A percentile compares a stretch with the other conserved stretches of the same genome.
phyloP scores from a whole-genome alignment of 192 early-diverging fungal species.

The Backusella circina region DNA sequence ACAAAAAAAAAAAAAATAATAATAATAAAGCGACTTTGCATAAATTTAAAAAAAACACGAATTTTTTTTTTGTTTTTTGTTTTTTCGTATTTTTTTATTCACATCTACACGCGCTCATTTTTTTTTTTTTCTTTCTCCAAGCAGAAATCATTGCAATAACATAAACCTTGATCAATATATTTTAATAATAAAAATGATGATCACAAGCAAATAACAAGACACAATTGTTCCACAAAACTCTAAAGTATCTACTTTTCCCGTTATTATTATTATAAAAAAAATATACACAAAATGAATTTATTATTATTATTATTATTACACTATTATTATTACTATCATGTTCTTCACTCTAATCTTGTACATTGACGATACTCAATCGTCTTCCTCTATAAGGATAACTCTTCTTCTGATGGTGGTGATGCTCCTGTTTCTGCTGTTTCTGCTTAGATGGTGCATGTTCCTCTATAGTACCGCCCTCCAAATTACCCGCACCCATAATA shows the following conservation, averaged over 20 bases:
- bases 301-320: neutral
- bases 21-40: neutral
- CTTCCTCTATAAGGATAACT: neutral
- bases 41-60: neutral
- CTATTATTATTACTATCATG: neutral
- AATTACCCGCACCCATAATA: slow-evolving; percentile 25
- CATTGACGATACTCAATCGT: neutral
- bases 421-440: neutral
- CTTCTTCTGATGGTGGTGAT: neutral
- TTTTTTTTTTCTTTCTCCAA: neutral
- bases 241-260: too few relatives aligned
- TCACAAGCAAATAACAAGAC: neutral
- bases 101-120: too few relatives aligned
- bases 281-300: neutral
- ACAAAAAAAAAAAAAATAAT: too few relatives aligned
- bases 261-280: neutral
- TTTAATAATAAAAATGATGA: neutral
- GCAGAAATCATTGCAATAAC: neutral
- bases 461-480: slow-evolving; percentile 9
- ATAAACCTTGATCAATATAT: neutral
- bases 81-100: neutral
- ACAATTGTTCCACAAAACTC: neutral
- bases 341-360: neutral
- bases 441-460: neutral
- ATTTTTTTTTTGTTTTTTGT: too few relatives aligned